Conservation (phyloP, 2,329 filamentous ascomycete genomes). For the Lasiodiplodia sp. region DNA sequence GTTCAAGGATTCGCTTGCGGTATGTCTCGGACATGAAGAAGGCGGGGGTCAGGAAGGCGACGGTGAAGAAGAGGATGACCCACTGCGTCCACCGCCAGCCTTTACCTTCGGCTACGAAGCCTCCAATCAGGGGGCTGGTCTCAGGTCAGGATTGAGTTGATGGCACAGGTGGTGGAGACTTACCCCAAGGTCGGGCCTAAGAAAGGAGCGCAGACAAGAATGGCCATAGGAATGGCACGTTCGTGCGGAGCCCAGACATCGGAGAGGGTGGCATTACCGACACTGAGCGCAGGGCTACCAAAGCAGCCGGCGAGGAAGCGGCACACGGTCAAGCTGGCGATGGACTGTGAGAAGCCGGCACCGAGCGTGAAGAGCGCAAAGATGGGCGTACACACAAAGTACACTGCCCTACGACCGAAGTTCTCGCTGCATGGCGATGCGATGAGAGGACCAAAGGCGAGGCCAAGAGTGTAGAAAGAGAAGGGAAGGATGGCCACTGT, state of each 20-base stretch:
- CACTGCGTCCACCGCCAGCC: conserved; percentile 52
- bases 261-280: conserved; percentile 49
- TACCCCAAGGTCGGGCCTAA: conserved; percentile 45
- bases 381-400: conserved; percentile 70
- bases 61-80: conserved; percentile 49
- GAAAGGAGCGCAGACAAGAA: conserved; percentile 47
- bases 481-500: conserved; percentile 37
- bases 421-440: conserved; percentile 79
- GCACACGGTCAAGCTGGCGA: conserved; percentile 73
- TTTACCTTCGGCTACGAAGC: conserved; percentile 46
- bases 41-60: conserved; percentile 43
- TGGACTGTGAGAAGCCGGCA: conserved; percentile 62
- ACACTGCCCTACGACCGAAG: conserved; percentile 72
- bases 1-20: conserved; percentile 54
- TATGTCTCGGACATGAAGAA: conserved; percentile 61
- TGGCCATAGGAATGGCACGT: conserved; percentile 40
- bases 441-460: conserved; percentile 74
- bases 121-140: conserved; percentile 48
- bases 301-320: conserved; percentile 58
- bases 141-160: neutral
- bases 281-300: conserved; percentile 43
- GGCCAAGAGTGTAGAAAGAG: conserved; percentile 45
- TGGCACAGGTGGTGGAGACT: conserved; percentile 29
- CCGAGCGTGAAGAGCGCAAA: conserved; percentile 62
- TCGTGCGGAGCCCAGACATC: conserved; percentile 44